A percentile compares a stretch with the other conserved stretches of the same genome.
Conservation (phyloP, 352 stramenopile genomes). For the Pythium vanterpoolii region DNA sequence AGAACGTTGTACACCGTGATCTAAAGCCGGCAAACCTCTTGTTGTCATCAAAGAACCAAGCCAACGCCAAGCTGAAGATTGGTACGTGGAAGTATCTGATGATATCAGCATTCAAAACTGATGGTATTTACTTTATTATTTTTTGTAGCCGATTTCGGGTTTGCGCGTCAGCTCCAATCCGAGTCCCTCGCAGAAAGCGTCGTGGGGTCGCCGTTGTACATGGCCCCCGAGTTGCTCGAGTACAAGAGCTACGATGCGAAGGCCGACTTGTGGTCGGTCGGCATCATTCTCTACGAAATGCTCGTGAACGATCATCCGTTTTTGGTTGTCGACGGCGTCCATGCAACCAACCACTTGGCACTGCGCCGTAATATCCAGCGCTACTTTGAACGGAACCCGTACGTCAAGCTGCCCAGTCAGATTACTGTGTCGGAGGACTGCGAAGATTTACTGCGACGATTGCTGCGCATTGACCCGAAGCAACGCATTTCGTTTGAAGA, state of each 20-base stretch:
- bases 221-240: conserved; percentile 75
- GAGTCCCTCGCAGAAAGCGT: conserved; percentile 81
- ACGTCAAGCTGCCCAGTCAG: conserved; percentile 44
- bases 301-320: conserved; percentile 80
- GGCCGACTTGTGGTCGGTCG: conserved; percentile 76
- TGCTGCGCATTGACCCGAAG: conserved; percentile 59
- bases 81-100: conserved; percentile 27
- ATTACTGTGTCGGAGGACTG: conserved; percentile 63
- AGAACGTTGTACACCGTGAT: conserved; percentile 77
- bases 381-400: conserved; percentile 62
- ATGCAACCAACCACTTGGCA: conserved; percentile 77
- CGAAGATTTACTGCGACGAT: conserved; percentile 50
- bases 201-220: conserved; percentile 75
- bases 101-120: neutral
- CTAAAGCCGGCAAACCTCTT: conserved; percentile 76
- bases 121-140: neutral
- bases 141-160: conserved; percentile 64
- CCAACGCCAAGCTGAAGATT: conserved; percentile 76
- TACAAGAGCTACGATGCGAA: conserved; percentile 87
- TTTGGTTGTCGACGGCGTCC: conserved; percentile 64
- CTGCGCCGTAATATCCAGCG: conserved; percentile 74
- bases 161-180: conserved; percentile 60
- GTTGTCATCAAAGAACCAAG: conserved; percentile 61
- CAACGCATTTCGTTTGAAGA: conserved; percentile 78
- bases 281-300: conserved; percentile 85